Evolutionary conservation across 2,329 filamentous ascomycete species (phyloP).

Genomic region (Pseudogymnoascus sp.): DNA sequence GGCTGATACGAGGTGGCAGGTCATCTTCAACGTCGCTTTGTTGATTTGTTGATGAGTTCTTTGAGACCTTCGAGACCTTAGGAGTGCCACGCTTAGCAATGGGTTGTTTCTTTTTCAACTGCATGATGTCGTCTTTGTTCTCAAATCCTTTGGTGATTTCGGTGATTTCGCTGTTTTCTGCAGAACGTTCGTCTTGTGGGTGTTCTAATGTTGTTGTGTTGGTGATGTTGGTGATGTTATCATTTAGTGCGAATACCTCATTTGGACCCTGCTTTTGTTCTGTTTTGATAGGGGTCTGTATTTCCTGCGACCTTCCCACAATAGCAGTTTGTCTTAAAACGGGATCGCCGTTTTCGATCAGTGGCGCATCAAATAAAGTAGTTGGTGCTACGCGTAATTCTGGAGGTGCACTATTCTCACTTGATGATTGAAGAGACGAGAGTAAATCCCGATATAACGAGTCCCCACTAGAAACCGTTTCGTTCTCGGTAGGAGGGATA

Average conservation of each 20-base stretch:
- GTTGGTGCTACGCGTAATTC: neutral
- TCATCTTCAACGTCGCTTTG: neutral
- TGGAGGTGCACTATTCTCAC: neutral
- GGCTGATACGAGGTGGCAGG: neutral
- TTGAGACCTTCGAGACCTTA: neutral
- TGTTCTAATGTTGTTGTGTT: neutral
- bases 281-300: slow-evolving; percentile 2
- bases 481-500: neutral
- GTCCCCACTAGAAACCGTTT: neutral
- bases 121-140: neutral
- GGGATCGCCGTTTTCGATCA: neutral
- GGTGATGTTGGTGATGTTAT: neutral
- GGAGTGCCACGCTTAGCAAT: neutral
- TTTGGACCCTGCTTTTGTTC: neutral
- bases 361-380: neutral
- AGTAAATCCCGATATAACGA: neutral
- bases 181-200: neutral
- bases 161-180: neutral
- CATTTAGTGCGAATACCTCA: neutral
- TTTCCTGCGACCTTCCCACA: neutral
- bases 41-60: neutral
- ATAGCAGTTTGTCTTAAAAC: neutral
- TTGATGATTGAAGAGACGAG: neutral
- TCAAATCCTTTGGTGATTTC: neutral
- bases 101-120: neutral